These are phyloP conservation scores for Datura wrightii DNA, from an alignment of 257 asterid species.

Conservation along the genomic window DNA sequence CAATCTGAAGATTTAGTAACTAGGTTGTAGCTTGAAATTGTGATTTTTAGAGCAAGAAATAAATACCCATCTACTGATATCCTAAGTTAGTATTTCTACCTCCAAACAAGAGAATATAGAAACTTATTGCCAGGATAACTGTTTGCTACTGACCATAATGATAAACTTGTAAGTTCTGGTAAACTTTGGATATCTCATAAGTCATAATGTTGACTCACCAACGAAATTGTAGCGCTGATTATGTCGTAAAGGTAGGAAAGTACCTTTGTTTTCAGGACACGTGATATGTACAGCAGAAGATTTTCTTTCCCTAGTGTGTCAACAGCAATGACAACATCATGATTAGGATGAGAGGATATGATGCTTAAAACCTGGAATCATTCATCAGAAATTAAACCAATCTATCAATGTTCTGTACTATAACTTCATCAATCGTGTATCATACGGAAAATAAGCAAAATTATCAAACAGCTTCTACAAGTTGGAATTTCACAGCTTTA, in stretches of 20 bases:
- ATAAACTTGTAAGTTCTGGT: neutral
- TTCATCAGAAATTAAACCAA: slow-evolving; percentile 33
- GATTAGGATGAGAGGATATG: slow-evolving; percentile 76
- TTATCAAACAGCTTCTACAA: neutral
- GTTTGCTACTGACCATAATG: neutral
- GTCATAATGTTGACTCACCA: slow-evolving; percentile 5
- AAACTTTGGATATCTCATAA: neutral
- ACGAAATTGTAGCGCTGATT: neutral
- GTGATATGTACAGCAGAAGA: slow-evolving; percentile 71
- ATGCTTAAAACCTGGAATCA: slow-evolving; percentile 69
- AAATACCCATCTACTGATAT: neutral
- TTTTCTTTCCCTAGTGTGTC: slow-evolving; percentile 93
- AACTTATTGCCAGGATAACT: neutral
- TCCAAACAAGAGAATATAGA: slow-evolving; percentile 19
- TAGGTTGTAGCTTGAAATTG: neutral
- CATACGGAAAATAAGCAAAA: neutral
- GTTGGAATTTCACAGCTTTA: neutral
- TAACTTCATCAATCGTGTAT: neutral
- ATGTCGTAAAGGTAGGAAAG: slow-evolving; percentile 4
- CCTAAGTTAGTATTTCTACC: neutral
- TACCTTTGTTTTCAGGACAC: slow-evolving; percentile 71
- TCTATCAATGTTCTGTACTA: neutral
- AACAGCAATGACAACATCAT: slow-evolving; percentile 71
- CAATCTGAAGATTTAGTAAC: neutral
- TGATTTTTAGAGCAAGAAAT: neutral